These are phyloP conservation scores for Candida ficus DNA, from an alignment of 805 yeast species.

Conservation along the genomic window DNA sequence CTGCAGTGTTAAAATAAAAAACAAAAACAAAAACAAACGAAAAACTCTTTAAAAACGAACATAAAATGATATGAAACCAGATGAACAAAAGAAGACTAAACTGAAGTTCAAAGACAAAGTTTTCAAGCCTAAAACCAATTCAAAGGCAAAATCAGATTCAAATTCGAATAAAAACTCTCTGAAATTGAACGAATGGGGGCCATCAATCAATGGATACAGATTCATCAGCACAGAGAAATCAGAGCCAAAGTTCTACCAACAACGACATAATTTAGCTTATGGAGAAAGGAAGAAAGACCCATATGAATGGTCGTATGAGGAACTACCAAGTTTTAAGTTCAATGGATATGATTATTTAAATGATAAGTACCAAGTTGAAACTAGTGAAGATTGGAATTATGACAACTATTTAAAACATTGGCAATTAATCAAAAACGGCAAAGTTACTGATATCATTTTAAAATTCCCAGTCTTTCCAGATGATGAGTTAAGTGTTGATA, in stretches of 20 bases:
- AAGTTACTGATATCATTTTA: conserved; percentile 13
- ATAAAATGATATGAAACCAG: too few species aligned
- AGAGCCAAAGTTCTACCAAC: conserved; percentile 8
- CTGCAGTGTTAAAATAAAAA: too few species aligned
- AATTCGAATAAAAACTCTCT: too few species aligned
- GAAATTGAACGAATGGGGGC: conserved; percentile 23
- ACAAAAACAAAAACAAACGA: too few species aligned
- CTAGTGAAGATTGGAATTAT: conserved; percentile 4
- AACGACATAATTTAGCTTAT: conserved; percentile 5
- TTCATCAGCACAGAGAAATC: conserved; percentile 12
- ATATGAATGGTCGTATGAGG: conserved; percentile 19
- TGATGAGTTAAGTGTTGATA: conserved; percentile 21
- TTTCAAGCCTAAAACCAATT: too few species aligned
- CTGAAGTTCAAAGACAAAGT: neutral
- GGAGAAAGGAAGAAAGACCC: neutral
- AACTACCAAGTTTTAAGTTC: conserved; percentile 13
- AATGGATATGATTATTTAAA: conserved; percentile 1
- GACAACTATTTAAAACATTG: conserved; percentile 26
- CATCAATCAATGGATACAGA: conserved; percentile 24
- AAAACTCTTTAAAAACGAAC: too few species aligned
- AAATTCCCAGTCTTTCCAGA: conserved; percentile 27
- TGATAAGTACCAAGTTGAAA: neutral
- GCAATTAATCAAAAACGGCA: conserved; percentile 16
- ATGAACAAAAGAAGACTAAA: too few species aligned
- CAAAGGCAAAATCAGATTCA: too few species aligned